Base-by-base conservation (phyloP, 441 rosid species). In the Melastoma candidum region DNA sequence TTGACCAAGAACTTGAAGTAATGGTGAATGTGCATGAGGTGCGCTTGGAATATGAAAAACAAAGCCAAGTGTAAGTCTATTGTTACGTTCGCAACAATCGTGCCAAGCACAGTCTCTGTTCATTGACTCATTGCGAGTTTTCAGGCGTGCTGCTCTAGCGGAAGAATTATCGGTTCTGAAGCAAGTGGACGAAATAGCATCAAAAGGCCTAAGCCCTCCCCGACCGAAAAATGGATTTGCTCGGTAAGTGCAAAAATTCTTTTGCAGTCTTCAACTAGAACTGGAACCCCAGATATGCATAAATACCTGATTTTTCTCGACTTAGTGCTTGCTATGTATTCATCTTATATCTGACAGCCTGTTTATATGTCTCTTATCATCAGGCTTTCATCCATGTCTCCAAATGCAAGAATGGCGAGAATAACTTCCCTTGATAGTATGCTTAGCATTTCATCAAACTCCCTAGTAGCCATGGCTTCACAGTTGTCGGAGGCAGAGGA, bases 401-500 rank as follows among this genome's bases (percentile, higher is more conserved):
- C 95, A 63, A 80, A 71, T 76, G 97, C 99, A 51, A 84, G 96
- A 68, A 66, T 75, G 85, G 81, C 96, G 22, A 68, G 95, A 62
- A 85, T 83, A 69, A 75, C 95, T 57, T 85, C 96, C 47, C 92
- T 94, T 2, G 97, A 94, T 74, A 80, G 70, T 74, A 94, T 94
- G 99, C 74, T 87, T 6, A 76, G 80, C 72, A 87, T 89, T 69
- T 82, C 99, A 66, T 94, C 97, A 29, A 81, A 83, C 67, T 94
- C 96, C 45, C 85, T 89, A 12, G 93, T 93, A 29, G 83, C 99
- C 45, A 93, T 93, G 99, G 99, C 99, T 54, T 87, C 97, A 64
- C 97, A 93, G 73, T 96, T 93, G 59, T 93, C 97, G 14, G 99
- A 93, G 76, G 97, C 95, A 60, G 96, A 89, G 71, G 99, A 94